Conservation (phyloP, 495 filamentous ascomycete species). For the Copromyces sp. region DNA sequence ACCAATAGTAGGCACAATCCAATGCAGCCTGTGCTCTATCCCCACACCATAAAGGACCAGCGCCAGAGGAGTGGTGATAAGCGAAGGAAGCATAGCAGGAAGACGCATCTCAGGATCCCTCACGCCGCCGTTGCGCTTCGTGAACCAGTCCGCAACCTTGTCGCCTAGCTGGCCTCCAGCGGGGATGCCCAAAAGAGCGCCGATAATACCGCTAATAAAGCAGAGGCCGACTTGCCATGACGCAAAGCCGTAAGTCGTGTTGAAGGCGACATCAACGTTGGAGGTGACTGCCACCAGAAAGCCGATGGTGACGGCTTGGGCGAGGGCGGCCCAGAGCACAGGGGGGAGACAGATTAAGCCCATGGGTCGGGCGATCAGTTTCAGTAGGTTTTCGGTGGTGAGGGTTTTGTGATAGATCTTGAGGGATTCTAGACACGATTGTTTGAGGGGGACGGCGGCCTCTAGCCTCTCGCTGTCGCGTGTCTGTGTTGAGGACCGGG, state of each 20-base stretch:
- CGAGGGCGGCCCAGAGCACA: conserved; percentile 40
- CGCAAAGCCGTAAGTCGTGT: conserved; percentile 32
- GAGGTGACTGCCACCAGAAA: conserved; percentile 44
- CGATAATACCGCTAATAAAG: conserved; percentile 40
- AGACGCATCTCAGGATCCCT: conserved; percentile 48
- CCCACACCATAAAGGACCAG: conserved; percentile 44
- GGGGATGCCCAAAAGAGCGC: conserved; percentile 36
- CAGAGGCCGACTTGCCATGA: conserved; percentile 42
- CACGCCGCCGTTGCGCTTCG: conserved; percentile 40
- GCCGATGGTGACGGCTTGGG: conserved; percentile 41
- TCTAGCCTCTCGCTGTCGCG: background rate
- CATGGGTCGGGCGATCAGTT: conserved; percentile 38
- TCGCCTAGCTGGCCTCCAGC: conserved; percentile 43
- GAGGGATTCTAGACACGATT: conserved; percentile 27
- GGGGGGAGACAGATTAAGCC: conserved; percentile 37
- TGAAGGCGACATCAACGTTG: conserved; percentile 39
- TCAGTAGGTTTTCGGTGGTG: conserved; percentile 35
- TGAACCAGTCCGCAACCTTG: conserved; percentile 39
- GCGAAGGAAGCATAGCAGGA: conserved; percentile 33
- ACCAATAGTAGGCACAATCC: conserved; percentile 45
- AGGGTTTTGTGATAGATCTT: conserved; percentile 23
- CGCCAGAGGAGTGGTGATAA: conserved; percentile 34
- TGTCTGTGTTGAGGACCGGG: background rate
- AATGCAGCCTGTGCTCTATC: conserved; percentile 39
- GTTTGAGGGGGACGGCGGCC: conserved; percentile 4